Percentiles rank a stretch among this genome's conserved stretches.
phyloP scores from a whole-genome alignment of 1,139 yeast species.

The Suhomyces bokatorum region DNA sequence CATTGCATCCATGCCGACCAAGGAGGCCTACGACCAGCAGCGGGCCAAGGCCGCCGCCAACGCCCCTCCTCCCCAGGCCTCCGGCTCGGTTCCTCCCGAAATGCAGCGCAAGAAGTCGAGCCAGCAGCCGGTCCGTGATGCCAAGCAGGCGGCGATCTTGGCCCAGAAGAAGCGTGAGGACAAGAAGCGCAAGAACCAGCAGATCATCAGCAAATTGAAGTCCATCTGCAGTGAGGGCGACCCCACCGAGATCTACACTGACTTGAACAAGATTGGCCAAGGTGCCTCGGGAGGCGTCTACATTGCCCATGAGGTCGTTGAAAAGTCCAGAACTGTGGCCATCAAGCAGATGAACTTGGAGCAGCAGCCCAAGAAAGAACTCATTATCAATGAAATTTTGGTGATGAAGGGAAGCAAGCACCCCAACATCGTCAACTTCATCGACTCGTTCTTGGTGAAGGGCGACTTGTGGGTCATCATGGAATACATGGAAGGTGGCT shows the following conservation, averaged over 20 bases:
- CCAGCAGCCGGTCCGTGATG: conserved; percentile 50
- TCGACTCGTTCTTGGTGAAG: conserved; percentile 75
- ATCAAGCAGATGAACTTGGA: conserved; percentile 93
- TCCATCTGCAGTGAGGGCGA: conserved; percentile 85
- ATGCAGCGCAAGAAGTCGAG: conserved; percentile 15
- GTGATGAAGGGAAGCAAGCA: conserved; percentile 94
- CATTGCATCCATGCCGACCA: conserved; percentile 14
- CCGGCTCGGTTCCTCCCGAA: conserved; percentile 6
- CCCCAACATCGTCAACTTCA: conserved; percentile 87
- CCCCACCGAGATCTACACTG: conserved; percentile 72
- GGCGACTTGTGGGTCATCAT: conserved; percentile 92
- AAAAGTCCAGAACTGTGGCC: conserved; percentile 71
- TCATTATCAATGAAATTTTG: conserved; percentile 84
- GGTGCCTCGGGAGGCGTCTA: conserved; percentile 99
- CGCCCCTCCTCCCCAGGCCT: conserved; percentile 11
- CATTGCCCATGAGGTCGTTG: conserved; percentile 70
- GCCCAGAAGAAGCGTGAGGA: conserved; percentile 77
- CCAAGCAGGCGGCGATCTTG: conserved; percentile 56
- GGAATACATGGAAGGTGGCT: conserved; percentile 99
- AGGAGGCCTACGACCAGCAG: conserved; percentile 17
- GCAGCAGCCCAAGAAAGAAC: conserved; percentile 92
- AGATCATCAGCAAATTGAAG: conserved; percentile 66
- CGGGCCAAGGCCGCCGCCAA: conserved; percentile 13
- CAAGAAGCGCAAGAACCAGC: conserved; percentile 64
- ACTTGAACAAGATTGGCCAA: conserved; percentile 85